Evolutionary conservation across 1,284 basidiomycete genomes (phyloP).

Genomic region (Grifola frondosa): DNA sequence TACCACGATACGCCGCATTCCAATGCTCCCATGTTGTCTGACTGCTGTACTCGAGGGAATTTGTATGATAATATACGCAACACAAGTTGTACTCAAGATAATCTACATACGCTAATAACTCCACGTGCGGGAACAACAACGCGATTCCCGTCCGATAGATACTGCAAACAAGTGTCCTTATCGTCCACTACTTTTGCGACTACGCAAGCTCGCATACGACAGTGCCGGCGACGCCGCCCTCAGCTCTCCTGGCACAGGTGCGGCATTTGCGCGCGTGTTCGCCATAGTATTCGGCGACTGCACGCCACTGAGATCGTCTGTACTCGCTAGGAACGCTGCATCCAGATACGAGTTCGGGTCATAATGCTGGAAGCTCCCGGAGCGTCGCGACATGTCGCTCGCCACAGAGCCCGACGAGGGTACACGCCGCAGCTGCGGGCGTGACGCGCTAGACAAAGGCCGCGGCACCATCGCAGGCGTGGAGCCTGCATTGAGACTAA

Average conservation of each 20-base stretch:
- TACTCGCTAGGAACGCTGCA: constrained; percentile 33
- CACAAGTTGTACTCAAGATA: too few species aligned
- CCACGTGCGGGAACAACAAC: too few species aligned
- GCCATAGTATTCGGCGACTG: constrained; percentile 27
- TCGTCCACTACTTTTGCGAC: too few species aligned
- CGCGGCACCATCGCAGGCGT: constrained; percentile 27
- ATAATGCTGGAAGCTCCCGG: constrained; percentile 27
- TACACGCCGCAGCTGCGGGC: constrained; percentile 20
- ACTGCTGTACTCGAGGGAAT: too few species aligned
- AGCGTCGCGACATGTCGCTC: constrained; percentile 26
- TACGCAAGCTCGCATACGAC: constrained; percentile 23
- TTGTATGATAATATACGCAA: too few species aligned
- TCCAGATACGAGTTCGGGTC: constrained; percentile 30
- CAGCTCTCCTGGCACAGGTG: constrained; percentile 8
- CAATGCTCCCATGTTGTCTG: too few species aligned
- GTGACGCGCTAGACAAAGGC: constrained; percentile 22
- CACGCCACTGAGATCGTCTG: constrained; percentile 26
- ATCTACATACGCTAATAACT: too few species aligned
- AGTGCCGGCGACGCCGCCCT: constrained; percentile 19
- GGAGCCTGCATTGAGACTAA: constrained; percentile 32
- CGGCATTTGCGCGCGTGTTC: constrained; percentile 29
- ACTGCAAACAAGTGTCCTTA: not conserved
- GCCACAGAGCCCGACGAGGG: constrained; percentile 28
- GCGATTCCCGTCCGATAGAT: not conserved
- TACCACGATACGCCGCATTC: too few species aligned